These are phyloP conservation scores for Chlamydomonas sp. DNA, from an alignment of 139 green algal species.

Conservation along the genomic window DNA sequence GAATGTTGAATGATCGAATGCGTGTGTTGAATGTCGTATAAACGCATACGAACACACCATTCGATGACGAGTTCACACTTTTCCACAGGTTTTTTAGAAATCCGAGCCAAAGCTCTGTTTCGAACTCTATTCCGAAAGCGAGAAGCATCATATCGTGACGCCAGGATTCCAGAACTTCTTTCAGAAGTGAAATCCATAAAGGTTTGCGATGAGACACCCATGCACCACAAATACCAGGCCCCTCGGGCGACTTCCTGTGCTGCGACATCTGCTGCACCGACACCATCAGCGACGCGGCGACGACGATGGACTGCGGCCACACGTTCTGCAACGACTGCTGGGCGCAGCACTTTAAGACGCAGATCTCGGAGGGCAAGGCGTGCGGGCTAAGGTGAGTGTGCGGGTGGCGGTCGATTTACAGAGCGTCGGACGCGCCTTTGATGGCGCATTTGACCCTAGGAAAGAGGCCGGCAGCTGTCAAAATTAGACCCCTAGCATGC, in stretches of 20 bases:
- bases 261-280: slow-evolving; percentile 17
- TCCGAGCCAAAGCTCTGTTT: not conserved
- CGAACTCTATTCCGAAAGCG: not conserved
- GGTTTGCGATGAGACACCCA: not conserved
- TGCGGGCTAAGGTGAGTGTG: slow-evolving; percentile 21
- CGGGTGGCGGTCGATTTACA: too few relatives aligned
- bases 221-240: not conserved
- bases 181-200: not conserved
- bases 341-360: slow-evolving; percentile 24
- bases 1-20: too few relatives aligned
- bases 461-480: too few relatives aligned
- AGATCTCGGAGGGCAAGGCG: slow-evolving; percentile 21
- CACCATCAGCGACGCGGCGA: slow-evolving; percentile 19
- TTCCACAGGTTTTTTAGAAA: not conserved
- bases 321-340: slow-evolving; percentile 84
- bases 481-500: too few relatives aligned
- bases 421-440: too few relatives aligned
- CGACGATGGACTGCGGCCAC: slow-evolving; percentile 75
- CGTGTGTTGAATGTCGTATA: too few relatives aligned
- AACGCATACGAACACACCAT: too few relatives aligned
- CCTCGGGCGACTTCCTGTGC: not conserved
- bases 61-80: too few relatives aligned
- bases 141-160: not conserved
- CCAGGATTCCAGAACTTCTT: too few relatives aligned
- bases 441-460: too few relatives aligned